Conservation (phyloP, 345 rosid species). For the Euclidium syriacum region DNA sequence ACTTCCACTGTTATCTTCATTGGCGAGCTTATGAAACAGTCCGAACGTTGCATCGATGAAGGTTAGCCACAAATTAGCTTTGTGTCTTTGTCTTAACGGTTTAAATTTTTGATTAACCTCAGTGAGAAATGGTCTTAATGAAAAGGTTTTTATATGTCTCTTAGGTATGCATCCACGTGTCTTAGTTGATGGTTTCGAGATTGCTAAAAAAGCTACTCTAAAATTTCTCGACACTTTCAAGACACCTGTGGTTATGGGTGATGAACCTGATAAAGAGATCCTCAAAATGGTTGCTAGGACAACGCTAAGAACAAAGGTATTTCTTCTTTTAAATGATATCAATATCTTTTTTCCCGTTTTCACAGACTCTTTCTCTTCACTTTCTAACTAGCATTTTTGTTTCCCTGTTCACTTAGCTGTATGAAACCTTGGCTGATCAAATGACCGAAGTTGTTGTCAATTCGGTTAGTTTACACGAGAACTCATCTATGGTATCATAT, state of each 20-base stretch:
- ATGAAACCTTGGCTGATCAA: conserved; percentile 91
- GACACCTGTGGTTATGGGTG: conserved; percentile 92
- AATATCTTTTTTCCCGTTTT: conserved; percentile 7
- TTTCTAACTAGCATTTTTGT: conserved; percentile 6
- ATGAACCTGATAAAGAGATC: conserved; percentile 94
- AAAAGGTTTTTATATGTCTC: background rate
- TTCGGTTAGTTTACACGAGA: conserved; percentile 45
- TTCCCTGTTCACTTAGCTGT: conserved; percentile 41
- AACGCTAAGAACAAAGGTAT: conserved; percentile 84
- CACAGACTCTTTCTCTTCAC: background rate
- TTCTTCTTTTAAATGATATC: background rate
- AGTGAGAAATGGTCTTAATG: background rate
- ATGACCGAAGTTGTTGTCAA: conserved; percentile 85
- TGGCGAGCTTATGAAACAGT: conserved; percentile 97
- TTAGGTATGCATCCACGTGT: conserved; percentile 99
- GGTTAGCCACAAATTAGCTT: conserved; percentile 38
- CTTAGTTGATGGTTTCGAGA: conserved; percentile 95
- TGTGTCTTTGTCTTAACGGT: no score
- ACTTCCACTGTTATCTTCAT: conserved; percentile 92
- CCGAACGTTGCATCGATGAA: conserved; percentile 95
- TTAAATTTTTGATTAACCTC: background rate
- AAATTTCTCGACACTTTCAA: conserved; percentile 88
- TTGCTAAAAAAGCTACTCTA: conserved; percentile 92
- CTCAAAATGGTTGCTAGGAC: conserved; percentile 97
- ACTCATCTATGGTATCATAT: background rate